Base-by-base conservation (phyloP, 2,329 filamentous ascomycete species). In the Tolypocladium album region DNA sequence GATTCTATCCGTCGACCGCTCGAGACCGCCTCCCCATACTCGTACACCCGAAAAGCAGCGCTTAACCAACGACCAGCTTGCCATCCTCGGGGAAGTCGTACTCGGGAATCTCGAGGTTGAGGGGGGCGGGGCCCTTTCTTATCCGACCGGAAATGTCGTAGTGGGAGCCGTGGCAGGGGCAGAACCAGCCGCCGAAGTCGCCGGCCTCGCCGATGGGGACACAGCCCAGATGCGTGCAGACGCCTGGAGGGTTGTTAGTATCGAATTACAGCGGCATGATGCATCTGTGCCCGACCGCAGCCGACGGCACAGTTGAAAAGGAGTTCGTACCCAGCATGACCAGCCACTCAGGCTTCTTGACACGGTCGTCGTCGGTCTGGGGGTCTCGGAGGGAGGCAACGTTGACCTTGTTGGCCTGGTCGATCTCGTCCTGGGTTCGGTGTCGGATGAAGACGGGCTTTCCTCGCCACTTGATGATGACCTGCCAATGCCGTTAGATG, bases 381-480 rank as follows among this genome's bases (percentile, higher is more conserved):
- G 94, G 95, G 77, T 99, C 93, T 79, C 94, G 88, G 71, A 99
- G 85, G 66, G 84, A 76, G 71, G 90, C 77, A 77, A 95, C 83
- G 76, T 95, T 89, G 76, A 90, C 85, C 74, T 88, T 84, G 80
- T 97, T 92, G 76, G 94, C 94, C 79, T 97, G 90, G 72, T 92
- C 86, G 80, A 99, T 97, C 82, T 99, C 94, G 72, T 84, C 82
- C 71, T 86, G 79, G 70, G 94, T 99, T 74, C 94, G 91, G 88
- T 99, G 94, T 77, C 94, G 92, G 86, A 99, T 92, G 84, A 99
- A 99, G 76, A 99, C 92, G 77, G 94, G 94, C 89, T 99, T 99
- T 77, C 94, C 94, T 83, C 94, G 90, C 94, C 94, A 99, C 83
- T 99, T 99, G 84, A 99, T 96, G 77, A 99, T 95, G 76, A 99